Evolutionary conservation across 1,139 yeast species (phyloP), one percentile per base, ranked within the genome.

Genomic region (Geotrichum phurueaensis): DNA sequence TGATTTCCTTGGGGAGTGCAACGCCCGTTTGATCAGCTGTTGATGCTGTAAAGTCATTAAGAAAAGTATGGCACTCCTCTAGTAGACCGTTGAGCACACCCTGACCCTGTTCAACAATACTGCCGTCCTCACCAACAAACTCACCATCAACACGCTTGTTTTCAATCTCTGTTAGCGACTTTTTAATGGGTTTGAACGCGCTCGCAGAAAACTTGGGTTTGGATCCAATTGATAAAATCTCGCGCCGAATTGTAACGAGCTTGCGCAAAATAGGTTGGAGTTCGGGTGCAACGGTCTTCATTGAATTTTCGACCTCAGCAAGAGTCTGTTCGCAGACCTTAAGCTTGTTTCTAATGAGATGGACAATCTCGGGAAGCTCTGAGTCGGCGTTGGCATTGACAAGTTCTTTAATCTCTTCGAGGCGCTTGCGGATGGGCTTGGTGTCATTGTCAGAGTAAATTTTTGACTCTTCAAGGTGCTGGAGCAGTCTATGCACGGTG

Each of bases 361-460:
- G 66, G 22, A 70, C 63, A 31, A 76, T 67, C 49, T 68, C 73
- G 7, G 64, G 70, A 6, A 31, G 52, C 31, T 62, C 65, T 25
- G 60, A 58, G 54, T 66, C 68, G 18, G 68, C 70, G 20, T 69
- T 72, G 36, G 70, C 72, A 58, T 72, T 70, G 51, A 89, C 84
- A 64, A 91, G 87, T 22, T 73, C 74, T 58, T 80, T 76, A 58
- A 90, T 87, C 67, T 90, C 96, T 51, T 77, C 78, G 64, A 91
- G 78, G 62, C 97, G 80, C 57, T 79, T 82, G 60, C 83, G 80
- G 58, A 92, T 88, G 1, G 97, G 96, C 63, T 79, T 77, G 65
- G 91, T 80, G 71, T 94, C 98, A 67, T 87, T 89, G 63, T 83
- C 84, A 0, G 97, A 91, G 73, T 86, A 91, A 20, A 89, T 89